Evolutionary conservation across 2,329 filamentous ascomycete species (phyloP), one percentile per base, ranked within the genome.

Genomic region (Fusarium clavum): DNA sequence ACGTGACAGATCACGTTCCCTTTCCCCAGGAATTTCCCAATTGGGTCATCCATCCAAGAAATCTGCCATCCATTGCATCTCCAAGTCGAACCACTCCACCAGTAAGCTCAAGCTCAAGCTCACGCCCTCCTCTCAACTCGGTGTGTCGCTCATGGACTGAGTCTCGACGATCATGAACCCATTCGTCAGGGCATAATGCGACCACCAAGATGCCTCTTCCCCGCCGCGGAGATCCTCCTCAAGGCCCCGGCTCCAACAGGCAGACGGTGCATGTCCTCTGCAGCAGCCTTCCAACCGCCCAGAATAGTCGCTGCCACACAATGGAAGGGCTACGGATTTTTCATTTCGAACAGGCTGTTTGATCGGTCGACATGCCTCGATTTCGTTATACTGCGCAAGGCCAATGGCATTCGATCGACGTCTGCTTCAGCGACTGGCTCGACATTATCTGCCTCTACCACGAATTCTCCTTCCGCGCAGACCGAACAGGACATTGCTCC

Each of bases 331-430:
- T 63, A 72, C 7, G 56, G 71, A 20, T 81, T 81, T 63, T 81
- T 81, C 16, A 60, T 81, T 5, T 80, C 79, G 5, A 81, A 81
- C 43, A 75, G 78, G 11, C 46, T 78, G 3, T 78, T 81, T 62
- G 78, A 80, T n/a, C 72, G 78, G 45, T 80, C 80, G 10, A 73
- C 70, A 60, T 81, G 79, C 51, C 78, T 81, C 60, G 79, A 81
- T 57, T 76, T 75, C 16, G 56, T 81, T 54, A 56, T 81, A 38
- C 46, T 73, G 25, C 67, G 69, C 56, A 76, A 75, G 48, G 70
- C 67, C 64, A 71, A 77, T 47, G 76, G 72, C 47, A 76, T 76
- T 2, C 76, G 75, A 9, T 77, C 77, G 1, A 73, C 75, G 1
- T 71, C 77, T 12, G 63, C 76, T 22, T 46, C 73, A 2, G 57